These are phyloP conservation scores for Cupressus sempervirens DNA, from an alignment of 75 land plant genomes.

Conservation along the genomic window DNA sequence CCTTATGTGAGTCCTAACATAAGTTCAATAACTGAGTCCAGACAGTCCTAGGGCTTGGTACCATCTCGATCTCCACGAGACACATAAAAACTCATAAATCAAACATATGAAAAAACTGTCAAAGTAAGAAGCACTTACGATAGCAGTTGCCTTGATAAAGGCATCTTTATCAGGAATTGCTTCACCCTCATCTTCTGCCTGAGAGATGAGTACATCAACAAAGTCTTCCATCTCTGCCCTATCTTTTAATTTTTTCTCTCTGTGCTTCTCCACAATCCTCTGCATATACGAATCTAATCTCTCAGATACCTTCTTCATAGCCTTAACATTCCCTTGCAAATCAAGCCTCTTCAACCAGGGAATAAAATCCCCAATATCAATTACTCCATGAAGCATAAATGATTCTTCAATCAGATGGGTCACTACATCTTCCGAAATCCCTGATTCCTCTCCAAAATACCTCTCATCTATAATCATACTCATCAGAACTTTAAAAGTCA, in stretches of 20 bases:
- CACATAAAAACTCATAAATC: background rate
- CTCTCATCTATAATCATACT: no score
- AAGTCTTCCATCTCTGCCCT: background rate
- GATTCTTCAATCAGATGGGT: background rate
- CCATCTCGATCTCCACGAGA: no score
- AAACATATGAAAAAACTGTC: background rate
- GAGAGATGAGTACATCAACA: background rate
- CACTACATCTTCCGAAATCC: background rate
- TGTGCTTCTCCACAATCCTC: background rate
- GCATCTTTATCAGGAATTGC: background rate
- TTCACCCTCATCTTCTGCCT: background rate
- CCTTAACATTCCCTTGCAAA: conserved; percentile 15
- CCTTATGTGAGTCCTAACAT: no score
- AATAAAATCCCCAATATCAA: conserved; percentile 25
- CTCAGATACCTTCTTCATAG: background rate
- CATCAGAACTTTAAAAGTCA: no score
- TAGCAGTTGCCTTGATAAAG: background rate
- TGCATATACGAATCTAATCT: background rate
- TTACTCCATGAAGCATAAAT: background rate
- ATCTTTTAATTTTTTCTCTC: background rate
- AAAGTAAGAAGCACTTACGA: background rate
- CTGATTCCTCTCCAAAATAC: no score
- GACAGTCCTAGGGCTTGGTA: no score
- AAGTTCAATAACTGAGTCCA: no score
- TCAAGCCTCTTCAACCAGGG: conserved; percentile 25